These are phyloP conservation scores for Strobilomyces confusus DNA, from an alignment of 768 basidiomycete genomes.

Conservation along the genomic window DNA sequence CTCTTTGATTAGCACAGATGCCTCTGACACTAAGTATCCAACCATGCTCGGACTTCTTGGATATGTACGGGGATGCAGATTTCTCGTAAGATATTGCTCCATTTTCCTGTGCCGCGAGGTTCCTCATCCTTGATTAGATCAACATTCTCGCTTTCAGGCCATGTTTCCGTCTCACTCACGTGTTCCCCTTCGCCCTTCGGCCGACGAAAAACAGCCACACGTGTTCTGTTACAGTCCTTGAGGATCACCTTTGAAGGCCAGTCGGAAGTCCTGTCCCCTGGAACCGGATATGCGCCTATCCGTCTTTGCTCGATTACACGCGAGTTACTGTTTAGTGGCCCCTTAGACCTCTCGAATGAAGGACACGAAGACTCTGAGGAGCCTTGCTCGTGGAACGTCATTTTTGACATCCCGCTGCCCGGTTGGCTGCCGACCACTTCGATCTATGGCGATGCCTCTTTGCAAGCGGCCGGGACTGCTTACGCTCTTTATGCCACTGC, in stretches of 20 bases:
- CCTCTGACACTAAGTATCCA: conserved; percentile 61
- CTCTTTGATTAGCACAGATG: conserved; percentile 42
- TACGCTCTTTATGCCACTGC: conserved; percentile 70
- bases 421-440: conserved; percentile 81
- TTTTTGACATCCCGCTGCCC: conserved; percentile 81
- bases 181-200: conserved; percentile 56
- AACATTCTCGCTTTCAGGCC: conserved; percentile 83
- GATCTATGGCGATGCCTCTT: conserved; percentile 38
- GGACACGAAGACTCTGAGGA: conserved; percentile 53
- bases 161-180: conserved; percentile 62
- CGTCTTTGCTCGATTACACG: conserved; percentile 67
- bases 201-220: conserved; percentile 42
- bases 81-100: conserved; percentile 44
- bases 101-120: neutral
- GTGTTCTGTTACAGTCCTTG: conserved; percentile 63
- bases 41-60: conserved; percentile 52
- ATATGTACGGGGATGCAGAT: conserved; percentile 71
- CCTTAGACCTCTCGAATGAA: conserved; percentile 61
- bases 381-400: conserved; percentile 65
- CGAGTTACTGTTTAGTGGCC: conserved; percentile 47
- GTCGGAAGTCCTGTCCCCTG: conserved; percentile 63
- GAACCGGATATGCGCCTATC: conserved; percentile 61
- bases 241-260: conserved; percentile 82
- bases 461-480: conserved; percentile 51
- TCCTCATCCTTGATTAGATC: conserved; percentile 45